These are phyloP conservation scores for Veloporphyrellus conicus DNA, from an alignment of 1,284 basidiomycete genomes.

Conservation along the genomic window DNA sequence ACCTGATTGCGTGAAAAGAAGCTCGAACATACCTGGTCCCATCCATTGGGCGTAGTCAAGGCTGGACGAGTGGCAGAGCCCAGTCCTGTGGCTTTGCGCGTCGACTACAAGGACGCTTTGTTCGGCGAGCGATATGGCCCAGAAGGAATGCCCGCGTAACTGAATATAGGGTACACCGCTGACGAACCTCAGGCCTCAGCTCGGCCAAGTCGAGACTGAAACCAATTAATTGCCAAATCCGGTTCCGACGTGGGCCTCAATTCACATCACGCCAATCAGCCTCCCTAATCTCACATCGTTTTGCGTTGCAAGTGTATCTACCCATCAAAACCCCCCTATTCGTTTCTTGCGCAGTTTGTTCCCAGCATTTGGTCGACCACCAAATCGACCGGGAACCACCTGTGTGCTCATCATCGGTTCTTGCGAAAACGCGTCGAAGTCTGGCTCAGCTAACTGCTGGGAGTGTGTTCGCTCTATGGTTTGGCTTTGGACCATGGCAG, in stretches of 20 bases:
- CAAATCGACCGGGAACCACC: constrained; percentile 65
- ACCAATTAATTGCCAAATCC: constrained; percentile 24
- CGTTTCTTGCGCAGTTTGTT: constrained; percentile 67
- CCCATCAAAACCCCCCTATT: constrained; percentile 64
- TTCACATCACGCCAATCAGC: not conserved
- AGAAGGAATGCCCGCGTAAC: constrained; percentile 11
- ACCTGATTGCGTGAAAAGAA: constrained; percentile 1
- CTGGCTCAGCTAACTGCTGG: constrained; percentile 14
- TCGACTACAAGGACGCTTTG: constrained; percentile 16
- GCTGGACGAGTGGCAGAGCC: constrained; percentile 46
- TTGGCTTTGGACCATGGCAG: constrained; percentile 4
- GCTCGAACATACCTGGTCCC: constrained; percentile 53
- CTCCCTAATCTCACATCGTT: too few relatives aligned
- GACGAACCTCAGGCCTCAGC: constrained; percentile 15
- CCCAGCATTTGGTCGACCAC: constrained; percentile 46
- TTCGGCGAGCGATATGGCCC: constrained; percentile 11
- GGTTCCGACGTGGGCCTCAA: constrained; percentile 3
- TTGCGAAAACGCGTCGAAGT: constrained; percentile 37
- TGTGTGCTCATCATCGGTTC: constrained; percentile 60
- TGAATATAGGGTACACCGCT: constrained; percentile 23
- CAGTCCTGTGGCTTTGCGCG: constrained; percentile 44
- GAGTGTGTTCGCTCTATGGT: constrained; percentile 8
- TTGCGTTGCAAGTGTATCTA: too few relatives aligned
- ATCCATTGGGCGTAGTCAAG: constrained; percentile 67
- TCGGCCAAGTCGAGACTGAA: constrained; percentile 9